These are phyloP conservation scores for Flaveria sonorensis DNA, from an alignment of 129 eudicot species.

Conservation along the genomic window DNA sequence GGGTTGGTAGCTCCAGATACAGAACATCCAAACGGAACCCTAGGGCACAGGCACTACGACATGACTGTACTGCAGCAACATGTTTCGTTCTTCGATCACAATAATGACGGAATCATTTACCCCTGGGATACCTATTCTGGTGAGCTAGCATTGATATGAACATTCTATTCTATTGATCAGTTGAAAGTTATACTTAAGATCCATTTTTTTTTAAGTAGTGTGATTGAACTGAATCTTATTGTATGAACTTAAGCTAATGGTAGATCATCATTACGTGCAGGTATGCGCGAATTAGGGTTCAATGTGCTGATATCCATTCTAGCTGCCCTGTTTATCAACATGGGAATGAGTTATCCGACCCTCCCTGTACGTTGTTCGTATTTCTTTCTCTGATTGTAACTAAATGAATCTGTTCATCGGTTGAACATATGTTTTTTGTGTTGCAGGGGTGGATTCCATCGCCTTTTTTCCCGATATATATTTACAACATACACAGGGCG, in stretches of 20 bases:
- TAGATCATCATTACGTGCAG: constrained; percentile 26
- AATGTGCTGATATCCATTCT: constrained; percentile 53
- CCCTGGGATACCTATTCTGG: constrained; percentile 97
- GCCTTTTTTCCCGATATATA: constrained; percentile 64
- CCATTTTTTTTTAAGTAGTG: too few relatives aligned
- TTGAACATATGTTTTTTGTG: not conserved
- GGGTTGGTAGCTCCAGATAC: constrained; percentile 74
- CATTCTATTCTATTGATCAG: not conserved
- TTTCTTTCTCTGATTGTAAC: not conserved
- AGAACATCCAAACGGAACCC: constrained; percentile 84
- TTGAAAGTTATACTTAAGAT: not conserved
- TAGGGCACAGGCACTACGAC: constrained; percentile 54
- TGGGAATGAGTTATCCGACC: constrained; percentile 65
- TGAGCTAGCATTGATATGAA: constrained; percentile 26
- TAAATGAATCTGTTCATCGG: not conserved
- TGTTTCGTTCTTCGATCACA: constrained; percentile 75
- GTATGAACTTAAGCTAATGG: not conserved
- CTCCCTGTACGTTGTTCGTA: constrained; percentile 61
- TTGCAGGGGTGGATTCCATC: constrained; percentile 87
- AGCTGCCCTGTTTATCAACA: constrained; percentile 57
- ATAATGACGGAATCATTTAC: constrained; percentile 76
- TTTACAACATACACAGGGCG: constrained; percentile 67
- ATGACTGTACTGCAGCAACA: constrained; percentile 91
- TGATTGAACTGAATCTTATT: too few relatives aligned
- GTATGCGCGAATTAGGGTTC: constrained; percentile 68